phyloP scores from a whole-genome alignment of 2,329 filamentous ascomycete genomes.

The Akanthomyces lecanii region DNA sequence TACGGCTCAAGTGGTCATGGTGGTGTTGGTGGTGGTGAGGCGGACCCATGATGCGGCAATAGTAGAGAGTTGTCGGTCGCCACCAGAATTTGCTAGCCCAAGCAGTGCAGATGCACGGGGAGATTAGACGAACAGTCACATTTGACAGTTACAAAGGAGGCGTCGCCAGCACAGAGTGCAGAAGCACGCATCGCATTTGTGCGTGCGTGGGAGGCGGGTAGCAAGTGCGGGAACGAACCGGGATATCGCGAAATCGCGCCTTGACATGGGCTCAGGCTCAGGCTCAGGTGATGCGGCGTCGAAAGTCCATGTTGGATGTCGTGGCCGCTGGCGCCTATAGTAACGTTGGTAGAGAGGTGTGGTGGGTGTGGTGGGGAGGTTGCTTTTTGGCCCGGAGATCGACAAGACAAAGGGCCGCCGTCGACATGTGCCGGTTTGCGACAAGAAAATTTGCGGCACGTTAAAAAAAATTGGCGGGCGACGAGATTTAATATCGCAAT shows the following conservation, averaged over 20 bases:
- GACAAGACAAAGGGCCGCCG: neutral
- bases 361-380: neutral
- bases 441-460: neutral
- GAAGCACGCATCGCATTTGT: neutral
- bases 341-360: neutral
- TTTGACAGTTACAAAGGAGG: neutral
- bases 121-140: neutral
- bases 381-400: neutral
- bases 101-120: no score
- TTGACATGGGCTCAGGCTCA: constrained; percentile 1
- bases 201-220: neutral
- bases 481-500: neutral
- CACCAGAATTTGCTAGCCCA: neutral
- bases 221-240: neutral
- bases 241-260: neutral
- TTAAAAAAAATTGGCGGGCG: no score
- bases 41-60: neutral
- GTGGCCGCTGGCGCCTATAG: neutral
- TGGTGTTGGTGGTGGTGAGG: no score
- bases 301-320: neutral
- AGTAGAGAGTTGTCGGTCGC: neutral
- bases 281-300: constrained; percentile 4
- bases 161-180: neutral
- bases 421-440: neutral
- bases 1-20: no score